Percentiles rank a stretch among this genome's conserved stretches.
These are phyloP conservation scores for Poa pratensis DNA, from an alignment of 176 grass and related monocot genomes.

Conservation along the genomic window DNA sequence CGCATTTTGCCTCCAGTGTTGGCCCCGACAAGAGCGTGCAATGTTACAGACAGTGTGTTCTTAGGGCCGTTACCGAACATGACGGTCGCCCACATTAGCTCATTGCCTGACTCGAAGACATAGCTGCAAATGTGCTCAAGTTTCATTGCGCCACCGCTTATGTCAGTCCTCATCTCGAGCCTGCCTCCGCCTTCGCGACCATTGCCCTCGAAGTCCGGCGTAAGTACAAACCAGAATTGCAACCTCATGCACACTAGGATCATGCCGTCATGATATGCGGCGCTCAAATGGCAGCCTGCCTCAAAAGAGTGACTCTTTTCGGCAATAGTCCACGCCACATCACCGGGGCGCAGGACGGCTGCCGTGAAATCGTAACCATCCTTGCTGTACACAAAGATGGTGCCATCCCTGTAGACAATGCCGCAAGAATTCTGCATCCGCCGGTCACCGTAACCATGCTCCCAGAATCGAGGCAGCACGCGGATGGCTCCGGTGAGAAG, in stretches of 20 bases:
- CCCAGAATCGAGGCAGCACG: neutral
- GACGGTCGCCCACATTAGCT: neutral
- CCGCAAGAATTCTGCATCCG: neutral
- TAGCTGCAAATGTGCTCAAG: neutral
- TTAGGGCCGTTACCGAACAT: too few species aligned
- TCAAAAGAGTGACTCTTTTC: neutral
- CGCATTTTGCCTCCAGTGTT: neutral
- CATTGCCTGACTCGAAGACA: neutral
- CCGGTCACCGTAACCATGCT: neutral
- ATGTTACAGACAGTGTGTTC: neutral
- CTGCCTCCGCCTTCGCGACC: neutral
- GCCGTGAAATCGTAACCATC: neutral
- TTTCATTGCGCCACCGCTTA: too few species aligned
- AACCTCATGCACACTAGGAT: neutral
- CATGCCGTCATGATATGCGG: neutral
- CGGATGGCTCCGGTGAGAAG: neutral
- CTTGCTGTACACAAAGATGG: neutral
- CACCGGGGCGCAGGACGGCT: neutral
- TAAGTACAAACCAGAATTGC: neutral
- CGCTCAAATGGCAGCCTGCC: neutral
- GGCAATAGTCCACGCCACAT: neutral
- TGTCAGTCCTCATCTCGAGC: neutral
- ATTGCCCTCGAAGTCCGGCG: neutral
- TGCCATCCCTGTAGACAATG: slow-evolving; percentile 6
- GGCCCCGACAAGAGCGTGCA: neutral